A percentile compares a stretch with the other conserved stretches of the same genome.
phyloP scores from a whole-genome alignment of 2,329 filamentous ascomycete genomes.

The Aspergillus neoniger region DNA sequence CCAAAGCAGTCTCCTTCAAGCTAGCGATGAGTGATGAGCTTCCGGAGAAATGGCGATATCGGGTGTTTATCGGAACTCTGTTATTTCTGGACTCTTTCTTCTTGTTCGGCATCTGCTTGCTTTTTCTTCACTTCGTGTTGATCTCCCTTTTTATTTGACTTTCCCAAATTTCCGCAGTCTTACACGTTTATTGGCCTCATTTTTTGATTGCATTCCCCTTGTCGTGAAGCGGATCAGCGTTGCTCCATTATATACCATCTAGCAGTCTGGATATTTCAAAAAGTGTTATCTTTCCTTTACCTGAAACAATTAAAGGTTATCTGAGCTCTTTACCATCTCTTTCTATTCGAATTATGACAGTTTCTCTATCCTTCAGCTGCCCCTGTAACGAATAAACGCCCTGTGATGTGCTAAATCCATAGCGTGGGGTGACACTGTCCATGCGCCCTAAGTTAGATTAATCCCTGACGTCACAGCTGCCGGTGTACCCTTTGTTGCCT shows the following conservation, averaged over 20 bases:
- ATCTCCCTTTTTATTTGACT: neutral
- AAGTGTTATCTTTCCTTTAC: neutral
- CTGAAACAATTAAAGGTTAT: neutral
- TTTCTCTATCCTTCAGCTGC: too few relatives aligned
- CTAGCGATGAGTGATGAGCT: neutral
- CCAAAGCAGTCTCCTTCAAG: neutral
- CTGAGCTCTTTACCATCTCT: neutral
- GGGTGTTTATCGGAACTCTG: neutral
- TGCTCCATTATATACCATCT: neutral
- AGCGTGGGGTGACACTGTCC: conserved; percentile 1
- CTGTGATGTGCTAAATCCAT: neutral
- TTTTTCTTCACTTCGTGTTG: neutral
- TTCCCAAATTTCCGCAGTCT: neutral
- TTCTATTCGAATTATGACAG: too few relatives aligned
- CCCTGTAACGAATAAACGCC: neutral
- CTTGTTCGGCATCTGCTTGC: neutral
- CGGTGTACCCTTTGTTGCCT: neutral
- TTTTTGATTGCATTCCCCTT: neutral
- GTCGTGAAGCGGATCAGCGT: neutral
- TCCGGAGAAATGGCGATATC: neutral
- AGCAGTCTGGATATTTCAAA: neutral
- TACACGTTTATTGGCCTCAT: neutral
- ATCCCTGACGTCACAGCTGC: neutral
- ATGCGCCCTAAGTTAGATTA: conserved; percentile 1
- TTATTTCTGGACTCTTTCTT: neutral